Base-by-base conservation (phyloP, 768 basidiomycete genomes). In the Kwoniella sp. region DNA sequence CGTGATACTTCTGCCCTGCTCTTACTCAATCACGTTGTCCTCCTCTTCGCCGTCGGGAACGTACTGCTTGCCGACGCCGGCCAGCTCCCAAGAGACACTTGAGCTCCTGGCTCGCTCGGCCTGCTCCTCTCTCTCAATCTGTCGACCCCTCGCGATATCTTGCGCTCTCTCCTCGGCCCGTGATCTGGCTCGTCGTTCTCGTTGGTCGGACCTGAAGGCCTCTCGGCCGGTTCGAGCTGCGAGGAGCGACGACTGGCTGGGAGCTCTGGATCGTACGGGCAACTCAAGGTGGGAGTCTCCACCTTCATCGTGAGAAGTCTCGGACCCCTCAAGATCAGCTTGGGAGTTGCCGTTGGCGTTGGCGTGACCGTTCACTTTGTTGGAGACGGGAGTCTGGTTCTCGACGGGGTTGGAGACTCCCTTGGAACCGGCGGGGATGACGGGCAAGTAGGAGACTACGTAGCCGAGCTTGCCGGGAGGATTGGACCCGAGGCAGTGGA, bases 391-490 rank as follows among this genome's bases (percentile, higher is more conserved):
- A 28, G 26, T 28, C 23, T 51, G 50, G 26, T 51, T 51, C 50
- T 51, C 50, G 23, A 51, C 22, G 50, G 23, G 23, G 26, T 51
- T 25, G 8, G 50, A 51, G 8, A 25, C 23, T 9, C 50, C 34
- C 22, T 37, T 45, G 52, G 30, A 23, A 23, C 28, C 45, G 7
- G 28, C 31, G 34, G 30, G 51, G 17, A 61, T 51, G 12, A 63
- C 62, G 7, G 62, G 62, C 17, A 63, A 13, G 55, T 63, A 63
- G 41, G 55, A 57, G 41, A 63, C 62, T 15, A 63, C 62, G 62
- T 63, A 63, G 55, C 62, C 62, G 22, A 63, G 28, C 34, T 63
- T 63, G 30, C 62, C 62, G 30, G 62, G 62, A 15, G 62, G 62
- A 31, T 63, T 63, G 12, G 62, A 56, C 13, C 62, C 62, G 45